phyloP scores from a whole-genome alignment of 306 rosid genomes.

The Trichosanthes cucumerina region DNA sequence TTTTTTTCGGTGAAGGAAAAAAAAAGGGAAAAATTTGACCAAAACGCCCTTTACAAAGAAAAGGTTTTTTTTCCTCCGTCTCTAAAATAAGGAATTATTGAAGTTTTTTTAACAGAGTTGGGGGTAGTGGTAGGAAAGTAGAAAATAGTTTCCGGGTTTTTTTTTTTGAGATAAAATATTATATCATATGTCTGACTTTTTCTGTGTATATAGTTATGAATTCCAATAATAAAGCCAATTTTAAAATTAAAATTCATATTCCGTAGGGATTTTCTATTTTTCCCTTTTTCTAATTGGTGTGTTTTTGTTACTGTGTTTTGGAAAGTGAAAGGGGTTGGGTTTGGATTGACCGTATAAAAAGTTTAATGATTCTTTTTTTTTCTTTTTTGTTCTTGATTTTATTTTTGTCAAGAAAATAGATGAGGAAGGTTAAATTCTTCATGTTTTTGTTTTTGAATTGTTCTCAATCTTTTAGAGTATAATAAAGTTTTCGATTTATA shows the following conservation, averaged over 20 bases:
- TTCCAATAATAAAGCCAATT: slow-evolving; percentile 1
- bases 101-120: not conserved
- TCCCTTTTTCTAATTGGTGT: not conserved
- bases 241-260: not conserved
- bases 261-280: not conserved
- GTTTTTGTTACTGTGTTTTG: not conserved
- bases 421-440: not conserved
- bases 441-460: too few relatives aligned
- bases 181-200: not conserved
- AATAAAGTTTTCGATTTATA: too few relatives aligned
- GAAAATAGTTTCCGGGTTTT: not conserved
- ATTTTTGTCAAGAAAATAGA: not conserved
- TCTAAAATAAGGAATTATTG: not conserved
- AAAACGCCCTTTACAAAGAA: not conserved
- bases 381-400: too few relatives aligned
- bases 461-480: too few relatives aligned
- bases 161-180: not conserved
- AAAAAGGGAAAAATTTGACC: not conserved
- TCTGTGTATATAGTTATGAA: not conserved
- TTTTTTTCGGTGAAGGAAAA: not conserved
- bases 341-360: not conserved
- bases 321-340: not conserved
- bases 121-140: not conserved
- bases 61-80: not conserved
- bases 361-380: not conserved